Percentiles rank a stretch among this genome's conserved stretches.
phyloP scores from a whole-genome alignment of 345 rosid species.

The Erysimum cheiranthoides region DNA sequence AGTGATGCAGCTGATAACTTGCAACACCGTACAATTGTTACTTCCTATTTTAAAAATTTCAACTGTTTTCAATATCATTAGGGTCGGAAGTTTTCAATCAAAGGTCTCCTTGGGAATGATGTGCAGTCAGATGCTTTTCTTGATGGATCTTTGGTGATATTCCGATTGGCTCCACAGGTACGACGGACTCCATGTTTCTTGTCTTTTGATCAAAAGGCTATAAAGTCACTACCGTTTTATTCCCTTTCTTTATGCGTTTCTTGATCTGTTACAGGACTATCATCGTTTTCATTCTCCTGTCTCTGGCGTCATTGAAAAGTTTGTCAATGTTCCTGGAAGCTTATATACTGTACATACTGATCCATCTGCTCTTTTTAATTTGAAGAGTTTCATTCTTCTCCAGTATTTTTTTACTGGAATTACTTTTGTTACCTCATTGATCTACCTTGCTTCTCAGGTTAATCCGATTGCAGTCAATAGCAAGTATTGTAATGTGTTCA shows the following conservation, averaged over 20 bases:
- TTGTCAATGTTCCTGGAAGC: slow-evolving; percentile 72
- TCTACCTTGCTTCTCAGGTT: slow-evolving; percentile 59
- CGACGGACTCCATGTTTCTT: slow-evolving; percentile 19
- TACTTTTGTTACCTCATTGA: slow-evolving; percentile 5
- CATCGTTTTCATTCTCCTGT: slow-evolving; percentile 93
- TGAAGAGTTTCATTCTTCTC: slow-evolving; percentile 20
- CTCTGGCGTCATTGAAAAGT: slow-evolving; percentile 70
- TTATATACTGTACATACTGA: slow-evolving; percentile 72
- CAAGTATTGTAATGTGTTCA: slow-evolving; percentile 95
- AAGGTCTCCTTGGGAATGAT: slow-evolving; percentile 85
- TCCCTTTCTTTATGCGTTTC: slow-evolving; percentile 1
- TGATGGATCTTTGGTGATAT: slow-evolving; percentile 84
- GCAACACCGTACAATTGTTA: slow-evolving; percentile 1
- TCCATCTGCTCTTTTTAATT: slow-evolving; percentile 13
- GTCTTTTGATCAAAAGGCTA: slow-evolving; percentile 2
- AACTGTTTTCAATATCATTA: slow-evolving; percentile 33
- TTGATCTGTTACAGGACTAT: slow-evolving; percentile 69
- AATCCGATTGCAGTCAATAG: slow-evolving; percentile 97
- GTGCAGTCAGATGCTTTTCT: slow-evolving; percentile 56
- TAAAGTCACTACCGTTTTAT: neutral
- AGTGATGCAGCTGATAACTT: slow-evolving; percentile 24
- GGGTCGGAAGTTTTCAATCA: slow-evolving; percentile 89
- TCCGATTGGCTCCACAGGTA: slow-evolving; percentile 94
- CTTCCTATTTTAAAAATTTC: neutral
- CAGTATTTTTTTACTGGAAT: neutral